Base-by-base conservation (phyloP, 805 yeast genomes). In the Schizosaccharomyces octosporus region DNA sequence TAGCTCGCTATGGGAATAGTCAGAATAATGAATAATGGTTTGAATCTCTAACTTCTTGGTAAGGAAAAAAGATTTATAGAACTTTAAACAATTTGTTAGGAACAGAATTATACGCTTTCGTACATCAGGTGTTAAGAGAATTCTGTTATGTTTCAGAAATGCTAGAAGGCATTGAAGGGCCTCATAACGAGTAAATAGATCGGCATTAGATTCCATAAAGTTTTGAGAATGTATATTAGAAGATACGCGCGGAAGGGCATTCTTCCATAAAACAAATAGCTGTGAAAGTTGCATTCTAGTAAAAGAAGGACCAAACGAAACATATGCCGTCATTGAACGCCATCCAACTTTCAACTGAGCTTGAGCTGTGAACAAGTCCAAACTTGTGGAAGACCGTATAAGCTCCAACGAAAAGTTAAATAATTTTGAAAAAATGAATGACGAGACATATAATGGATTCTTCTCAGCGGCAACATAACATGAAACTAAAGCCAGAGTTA, bases 221-320 rank as follows among this genome's bases (percentile, higher is more conserved):
- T 77, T 75, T 51, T 24, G 57, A 19, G 57, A 24, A 24, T 29
- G 57, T 9, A 51, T 51, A 2, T 79, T 73, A 58, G 79, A 79
- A 17, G 65, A 61, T 4, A 68, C 71, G 60, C 66, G 66, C 1
- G 80, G 76, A 48, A 81, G 66, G 6, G 82, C 72, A 55, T 78
- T 76, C 64, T 81, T 81, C 89, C 89, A 85, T 62, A 84, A 73
- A 9, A 75, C 69, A 58, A 84, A 69, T 60, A 85, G 73, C 65
- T 82, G 87, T 2, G 81, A 76, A 15, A 77, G 71, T 64, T 82
- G 83, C 62, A 80, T 73, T 60, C 75, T 72, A 45, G 85, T 72
- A 62, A 79, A 78, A 29, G 74, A 71, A 17, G 76, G 76, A 45
- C 83, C 84, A 0, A 79, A 78, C 13, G 57, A 51, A 51, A 51